phyloP scores from a whole-genome alignment of 2,329 filamentous ascomycete genomes.

The Calonectria fujianensis region DNA sequence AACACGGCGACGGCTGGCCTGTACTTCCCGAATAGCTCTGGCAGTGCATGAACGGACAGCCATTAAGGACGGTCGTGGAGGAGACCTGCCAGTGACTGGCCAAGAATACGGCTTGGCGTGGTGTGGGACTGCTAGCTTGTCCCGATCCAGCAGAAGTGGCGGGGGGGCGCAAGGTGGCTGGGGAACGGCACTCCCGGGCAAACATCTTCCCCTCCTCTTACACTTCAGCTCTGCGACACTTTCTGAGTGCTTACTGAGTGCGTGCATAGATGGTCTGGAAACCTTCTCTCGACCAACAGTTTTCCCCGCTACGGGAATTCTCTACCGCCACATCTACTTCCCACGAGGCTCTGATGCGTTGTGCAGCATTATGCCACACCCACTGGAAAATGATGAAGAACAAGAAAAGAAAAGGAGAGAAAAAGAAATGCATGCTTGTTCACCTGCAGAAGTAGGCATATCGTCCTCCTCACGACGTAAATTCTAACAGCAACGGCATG shows the following conservation, averaged over 20 bases:
- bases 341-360: neutral
- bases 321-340: neutral
- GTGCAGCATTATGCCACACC: neutral
- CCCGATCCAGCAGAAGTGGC: slow-evolving; percentile 21
- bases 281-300: slow-evolving; percentile 4
- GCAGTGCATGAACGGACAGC: slow-evolving; percentile 37
- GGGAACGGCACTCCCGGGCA: slow-evolving; percentile 19
- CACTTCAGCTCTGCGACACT: slow-evolving; percentile 6
- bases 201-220: slow-evolving; percentile 20
- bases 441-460: neutral
- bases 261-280: slow-evolving; percentile 19
- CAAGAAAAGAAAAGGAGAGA: too few relatives aligned
- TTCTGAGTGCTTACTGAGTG: slow-evolving; percentile 20
- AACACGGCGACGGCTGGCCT: neutral
- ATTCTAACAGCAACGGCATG: neutral
- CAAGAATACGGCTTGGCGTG: slow-evolving; percentile 15
- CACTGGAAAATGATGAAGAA: neutral
- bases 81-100: slow-evolving; percentile 28
- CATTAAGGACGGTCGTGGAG: slow-evolving; percentile 11
- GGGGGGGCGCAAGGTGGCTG: slow-evolving; percentile 23
- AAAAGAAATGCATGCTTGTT: too few relatives aligned
- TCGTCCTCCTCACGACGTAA: too few relatives aligned
- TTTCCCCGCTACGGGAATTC: neutral
- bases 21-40: slow-evolving; percentile 5
- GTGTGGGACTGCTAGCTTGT: slow-evolving; percentile 10